Evolutionary conservation across 2,329 filamentous ascomycete genomes (phyloP).

Genomic region (Sporothrix protearum): DNA sequence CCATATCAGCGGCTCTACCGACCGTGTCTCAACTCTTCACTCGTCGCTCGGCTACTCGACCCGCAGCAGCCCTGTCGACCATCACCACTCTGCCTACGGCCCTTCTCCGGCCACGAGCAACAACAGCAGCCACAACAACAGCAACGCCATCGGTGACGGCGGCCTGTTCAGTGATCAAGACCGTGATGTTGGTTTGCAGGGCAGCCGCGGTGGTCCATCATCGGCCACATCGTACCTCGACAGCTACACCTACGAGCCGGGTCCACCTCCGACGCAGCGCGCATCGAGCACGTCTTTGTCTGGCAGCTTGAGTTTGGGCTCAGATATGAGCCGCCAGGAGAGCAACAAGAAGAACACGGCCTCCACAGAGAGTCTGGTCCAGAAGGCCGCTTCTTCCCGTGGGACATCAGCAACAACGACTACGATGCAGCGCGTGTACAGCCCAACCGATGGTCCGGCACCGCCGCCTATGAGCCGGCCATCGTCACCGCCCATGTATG

Average conservation of each 20-base stretch:
- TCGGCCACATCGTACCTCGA: constrained; percentile 11
- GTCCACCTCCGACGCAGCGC: background rate
- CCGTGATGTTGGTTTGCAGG: constrained; percentile 16
- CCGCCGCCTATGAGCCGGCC: background rate
- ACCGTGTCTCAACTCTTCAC: constrained; percentile 1
- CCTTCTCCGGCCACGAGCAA: background rate
- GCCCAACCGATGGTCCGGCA: background rate
- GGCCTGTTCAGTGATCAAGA: constrained; percentile 23
- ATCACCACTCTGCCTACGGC: background rate
- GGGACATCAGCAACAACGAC: background rate
- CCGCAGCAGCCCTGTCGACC: background rate
- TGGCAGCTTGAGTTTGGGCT: background rate
- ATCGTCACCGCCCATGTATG: background rate
- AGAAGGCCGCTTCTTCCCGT: background rate
- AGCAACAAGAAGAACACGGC: constrained; percentile 6
- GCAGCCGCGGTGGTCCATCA: background rate
- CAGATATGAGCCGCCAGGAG: constrained; percentile 1
- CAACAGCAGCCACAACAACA: background rate
- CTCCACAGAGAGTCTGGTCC: background rate
- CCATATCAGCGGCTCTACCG: background rate
- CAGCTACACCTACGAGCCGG: constrained; percentile 21
- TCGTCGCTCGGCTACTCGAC: background rate
- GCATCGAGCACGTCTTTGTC: background rate
- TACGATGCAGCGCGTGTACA: constrained; percentile 12
- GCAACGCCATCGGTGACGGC: background rate